phyloP scores from a whole-genome alignment of 192 early-diverging fungal genomes.

The Dissophora globulifera region DNA sequence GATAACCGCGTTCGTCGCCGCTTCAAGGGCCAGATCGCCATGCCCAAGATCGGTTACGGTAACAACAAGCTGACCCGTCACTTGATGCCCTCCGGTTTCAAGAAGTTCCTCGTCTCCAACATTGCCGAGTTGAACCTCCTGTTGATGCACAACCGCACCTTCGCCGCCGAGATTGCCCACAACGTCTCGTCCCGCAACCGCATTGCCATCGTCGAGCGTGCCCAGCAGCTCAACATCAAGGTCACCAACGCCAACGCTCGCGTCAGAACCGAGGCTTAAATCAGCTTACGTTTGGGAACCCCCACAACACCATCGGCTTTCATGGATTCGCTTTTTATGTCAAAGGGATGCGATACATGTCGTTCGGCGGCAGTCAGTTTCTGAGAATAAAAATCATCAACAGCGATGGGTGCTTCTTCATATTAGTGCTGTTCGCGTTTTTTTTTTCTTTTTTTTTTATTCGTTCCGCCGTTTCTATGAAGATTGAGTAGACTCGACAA shows the following conservation, averaged over 20 bases:
- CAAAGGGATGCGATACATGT: no score
- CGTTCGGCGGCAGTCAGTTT: no score
- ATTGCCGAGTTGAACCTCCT: constrained; percentile 92
- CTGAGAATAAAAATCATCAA: constrained; percentile 14
- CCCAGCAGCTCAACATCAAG: constrained; percentile 96
- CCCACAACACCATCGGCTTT: no score
- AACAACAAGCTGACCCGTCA: constrained; percentile 96
- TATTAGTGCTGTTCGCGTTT: neutral
- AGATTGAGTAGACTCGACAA: constrained; percentile 24
- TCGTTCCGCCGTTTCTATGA: neutral
- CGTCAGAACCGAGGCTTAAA: constrained; percentile 83
- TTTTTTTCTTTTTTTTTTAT: neutral
- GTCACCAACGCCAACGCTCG: constrained; percentile 93
- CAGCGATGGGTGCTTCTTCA: constrained; percentile 31
- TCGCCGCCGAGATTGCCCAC: constrained; percentile 99
- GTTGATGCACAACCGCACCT: constrained; percentile 99
- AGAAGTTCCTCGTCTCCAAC: constrained; percentile 97
- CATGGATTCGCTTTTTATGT: no score
- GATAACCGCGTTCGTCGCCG: constrained; percentile 97
- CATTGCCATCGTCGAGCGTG: constrained; percentile 91
- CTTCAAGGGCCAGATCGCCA: constrained; percentile 97
- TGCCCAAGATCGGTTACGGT: constrained; percentile 99
- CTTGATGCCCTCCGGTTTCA: constrained; percentile 98
- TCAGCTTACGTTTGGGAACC: constrained; percentile 6
- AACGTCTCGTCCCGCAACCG: constrained; percentile 96